Percentiles rank a stretch among this genome's conserved stretches.
Evolutionary conservation across 1,284 basidiomycete species (phyloP).

Genomic region (Ustilago sp.): DNA sequence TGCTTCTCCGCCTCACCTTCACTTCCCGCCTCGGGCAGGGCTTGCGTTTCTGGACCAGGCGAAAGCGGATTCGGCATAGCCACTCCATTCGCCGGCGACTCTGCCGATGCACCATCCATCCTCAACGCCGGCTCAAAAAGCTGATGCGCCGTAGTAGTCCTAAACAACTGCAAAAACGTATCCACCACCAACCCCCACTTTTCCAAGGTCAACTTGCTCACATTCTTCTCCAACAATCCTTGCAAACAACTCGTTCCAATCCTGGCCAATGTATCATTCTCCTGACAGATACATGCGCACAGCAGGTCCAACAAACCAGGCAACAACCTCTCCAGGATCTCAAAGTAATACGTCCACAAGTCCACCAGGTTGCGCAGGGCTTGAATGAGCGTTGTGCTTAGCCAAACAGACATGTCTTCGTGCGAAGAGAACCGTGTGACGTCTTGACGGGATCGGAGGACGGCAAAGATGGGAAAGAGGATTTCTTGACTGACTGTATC

Average conservation of each 20-base stretch:
- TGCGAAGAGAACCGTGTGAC: constrained; percentile 92
- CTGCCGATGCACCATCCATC: constrained; percentile 75
- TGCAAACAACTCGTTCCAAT: constrained; percentile 99
- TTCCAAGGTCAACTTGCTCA: constrained; percentile 83
- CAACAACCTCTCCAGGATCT: constrained; percentile 87
- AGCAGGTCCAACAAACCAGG: constrained; percentile 92
- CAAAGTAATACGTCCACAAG: constrained; percentile 95
- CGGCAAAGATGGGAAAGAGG: constrained; percentile 97
- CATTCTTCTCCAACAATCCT: constrained; percentile 93
- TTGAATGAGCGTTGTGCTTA: constrained; percentile 99
- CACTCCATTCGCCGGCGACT: constrained; percentile 34
- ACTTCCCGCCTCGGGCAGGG: constrained; percentile 3
- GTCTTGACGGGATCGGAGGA: constrained; percentile 84
- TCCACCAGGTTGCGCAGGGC: constrained; percentile 95
- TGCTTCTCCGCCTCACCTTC: not conserved
- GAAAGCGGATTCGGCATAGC: constrained; percentile 32
- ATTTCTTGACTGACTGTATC: constrained; percentile 96
- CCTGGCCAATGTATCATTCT: constrained; percentile 88
- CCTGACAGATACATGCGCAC: constrained; percentile 97
- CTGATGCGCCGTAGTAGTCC: constrained; percentile 96
- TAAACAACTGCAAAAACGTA: constrained; percentile 94
- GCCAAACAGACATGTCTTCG: constrained; percentile 99
- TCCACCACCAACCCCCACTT: constrained; percentile 94
- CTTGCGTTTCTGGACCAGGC: constrained; percentile 48
- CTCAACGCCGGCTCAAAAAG: constrained; percentile 84